These are phyloP conservation scores for Hypoxylon rickii DNA, from an alignment of 495 filamentous ascomycete species.

Conservation along the genomic window DNA sequence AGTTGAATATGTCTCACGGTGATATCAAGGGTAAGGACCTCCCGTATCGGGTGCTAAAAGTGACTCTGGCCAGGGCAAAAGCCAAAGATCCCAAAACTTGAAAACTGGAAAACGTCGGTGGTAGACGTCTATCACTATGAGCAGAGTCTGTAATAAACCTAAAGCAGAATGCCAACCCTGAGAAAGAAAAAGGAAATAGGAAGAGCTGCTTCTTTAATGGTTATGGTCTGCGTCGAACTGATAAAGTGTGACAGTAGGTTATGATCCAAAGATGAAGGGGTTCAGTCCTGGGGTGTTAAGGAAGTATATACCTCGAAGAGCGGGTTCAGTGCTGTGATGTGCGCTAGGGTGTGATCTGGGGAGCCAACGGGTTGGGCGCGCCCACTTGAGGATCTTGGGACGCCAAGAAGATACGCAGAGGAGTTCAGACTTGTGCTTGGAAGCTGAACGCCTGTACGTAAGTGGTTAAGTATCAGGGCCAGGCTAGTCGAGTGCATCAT, in stretches of 20 bases:
- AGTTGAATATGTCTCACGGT: too few species aligned
- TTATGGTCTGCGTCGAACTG: neutral
- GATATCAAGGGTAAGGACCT: too few species aligned
- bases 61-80: too few species aligned
- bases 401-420: slow-evolving; percentile 31
- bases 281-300: slow-evolving; percentile 9
- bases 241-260: slow-evolving; percentile 6
- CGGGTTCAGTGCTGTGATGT: slow-evolving; percentile 28
- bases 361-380: slow-evolving; percentile 32
- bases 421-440: slow-evolving; percentile 16
- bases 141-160: too few species aligned
- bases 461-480: slow-evolving; percentile 33
- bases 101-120: too few species aligned
- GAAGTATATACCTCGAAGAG: slow-evolving; percentile 33
- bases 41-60: too few species aligned
- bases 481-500: slow-evolving; percentile 34
- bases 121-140: too few species aligned
- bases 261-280: slow-evolving; percentile 3
- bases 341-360: slow-evolving; percentile 33
- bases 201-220: slow-evolving; percentile 11
- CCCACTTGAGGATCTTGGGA: slow-evolving; percentile 30
- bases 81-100: too few species aligned
- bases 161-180: slow-evolving; percentile 28
- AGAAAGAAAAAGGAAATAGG: slow-evolving; percentile 3
- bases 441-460: slow-evolving; percentile 33